phyloP scores from a whole-genome alignment of 1,284 basidiomycete genomes.

The Rhodotorula sp. region DNA sequence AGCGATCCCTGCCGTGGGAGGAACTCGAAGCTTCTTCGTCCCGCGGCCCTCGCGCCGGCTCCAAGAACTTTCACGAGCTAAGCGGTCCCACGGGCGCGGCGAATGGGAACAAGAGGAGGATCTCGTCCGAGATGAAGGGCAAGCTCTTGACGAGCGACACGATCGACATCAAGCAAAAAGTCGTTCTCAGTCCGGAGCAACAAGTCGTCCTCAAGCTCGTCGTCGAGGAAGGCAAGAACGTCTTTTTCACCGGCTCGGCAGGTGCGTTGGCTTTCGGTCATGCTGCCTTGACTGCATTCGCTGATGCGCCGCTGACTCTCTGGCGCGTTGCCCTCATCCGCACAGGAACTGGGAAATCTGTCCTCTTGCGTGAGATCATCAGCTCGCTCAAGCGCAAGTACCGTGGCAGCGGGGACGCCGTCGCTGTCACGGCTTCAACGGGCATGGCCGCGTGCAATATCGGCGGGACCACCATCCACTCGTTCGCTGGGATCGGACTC shows the following conservation, averaged over 20 bases:
- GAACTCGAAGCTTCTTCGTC: constrained; percentile 9
- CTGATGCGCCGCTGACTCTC: not conserved
- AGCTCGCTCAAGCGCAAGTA: constrained; percentile 58
- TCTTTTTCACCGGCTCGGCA: constrained; percentile 96
- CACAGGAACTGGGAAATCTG: constrained; percentile 88
- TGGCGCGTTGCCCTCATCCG: not conserved
- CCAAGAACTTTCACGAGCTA: constrained; percentile 29
- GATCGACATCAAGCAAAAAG: constrained; percentile 50
- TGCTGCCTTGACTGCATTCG: constrained; percentile 20
- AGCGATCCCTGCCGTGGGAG: constrained; percentile 36
- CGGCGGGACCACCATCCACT: constrained; percentile 88
- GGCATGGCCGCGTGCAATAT: constrained; percentile 95
- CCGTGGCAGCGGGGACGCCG: constrained; percentile 55
- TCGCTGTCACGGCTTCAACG: constrained; percentile 83
- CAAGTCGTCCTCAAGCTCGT: constrained; percentile 69
- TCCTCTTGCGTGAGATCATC: constrained; percentile 87
- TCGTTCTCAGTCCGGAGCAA: constrained; percentile 74
- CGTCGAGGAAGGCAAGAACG: constrained; percentile 66
- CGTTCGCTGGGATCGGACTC: constrained; percentile 83
- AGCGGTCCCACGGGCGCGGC: not conserved
- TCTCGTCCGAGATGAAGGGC: constrained; percentile 9
- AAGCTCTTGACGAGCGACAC: constrained; percentile 25
- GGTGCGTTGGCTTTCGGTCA: constrained; percentile 58
- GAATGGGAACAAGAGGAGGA: not conserved
- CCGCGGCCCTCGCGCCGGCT: not conserved